Conservation (phyloP, 345 rosid genomes). For the Nephelium lappaceum region DNA sequence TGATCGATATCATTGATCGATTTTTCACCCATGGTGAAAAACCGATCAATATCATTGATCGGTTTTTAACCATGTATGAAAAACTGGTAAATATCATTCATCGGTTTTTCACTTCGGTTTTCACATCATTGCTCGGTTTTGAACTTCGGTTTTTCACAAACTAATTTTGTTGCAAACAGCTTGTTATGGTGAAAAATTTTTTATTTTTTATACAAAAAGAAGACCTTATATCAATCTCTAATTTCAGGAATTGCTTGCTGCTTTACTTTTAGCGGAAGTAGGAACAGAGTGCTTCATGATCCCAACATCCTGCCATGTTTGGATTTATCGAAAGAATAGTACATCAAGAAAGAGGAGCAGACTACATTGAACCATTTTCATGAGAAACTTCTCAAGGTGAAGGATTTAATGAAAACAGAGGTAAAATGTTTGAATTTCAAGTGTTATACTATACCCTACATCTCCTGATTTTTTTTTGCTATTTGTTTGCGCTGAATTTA, state of each 20-base stretch:
- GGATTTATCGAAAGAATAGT: constrained; percentile 71
- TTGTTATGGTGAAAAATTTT: not conserved
- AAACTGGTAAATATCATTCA: too few species aligned
- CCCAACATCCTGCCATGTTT: constrained; percentile 69
- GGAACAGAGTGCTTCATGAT: constrained; percentile 73
- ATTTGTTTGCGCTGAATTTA: not conserved
- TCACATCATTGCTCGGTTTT: constrained; percentile 4
- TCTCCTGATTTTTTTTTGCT: not conserved
- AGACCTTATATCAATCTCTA: not conserved
- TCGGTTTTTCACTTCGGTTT: not conserved
- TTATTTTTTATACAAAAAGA: not conserved
- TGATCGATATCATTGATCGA: too few species aligned
- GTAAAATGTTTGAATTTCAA: constrained; percentile 24
- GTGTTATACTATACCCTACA: not conserved
- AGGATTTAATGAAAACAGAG: constrained; percentile 79
- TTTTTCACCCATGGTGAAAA: too few species aligned
- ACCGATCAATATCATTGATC: too few species aligned
- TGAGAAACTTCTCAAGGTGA: constrained; percentile 88
- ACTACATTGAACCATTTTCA: constrained; percentile 80
- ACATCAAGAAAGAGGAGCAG: constrained; percentile 76
- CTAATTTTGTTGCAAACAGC: not conserved
- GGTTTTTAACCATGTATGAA: too few species aligned
- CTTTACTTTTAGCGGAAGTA: constrained; percentile 88
- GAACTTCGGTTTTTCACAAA: too few species aligned
- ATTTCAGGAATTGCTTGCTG: constrained; percentile 85